Percentiles rank a stretch among this genome's conserved stretches.
phyloP scores from a whole-genome alignment of 2,329 filamentous ascomycete species.

The Hypoxylon sp. region DNA sequence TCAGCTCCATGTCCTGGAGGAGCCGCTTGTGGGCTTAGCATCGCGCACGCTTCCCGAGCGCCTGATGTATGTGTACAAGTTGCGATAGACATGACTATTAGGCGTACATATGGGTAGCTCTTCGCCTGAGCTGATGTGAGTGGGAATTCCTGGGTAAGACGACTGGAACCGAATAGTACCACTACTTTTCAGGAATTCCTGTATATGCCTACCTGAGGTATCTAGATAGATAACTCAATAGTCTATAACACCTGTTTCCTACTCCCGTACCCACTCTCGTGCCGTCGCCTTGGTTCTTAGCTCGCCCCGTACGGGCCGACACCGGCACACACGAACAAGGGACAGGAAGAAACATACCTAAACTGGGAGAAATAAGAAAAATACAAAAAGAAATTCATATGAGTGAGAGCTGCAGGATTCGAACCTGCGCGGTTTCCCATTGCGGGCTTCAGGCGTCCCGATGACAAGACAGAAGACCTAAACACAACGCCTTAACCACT shows the following conservation, averaged over 20 bases:
- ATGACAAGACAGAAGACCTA: not conserved
- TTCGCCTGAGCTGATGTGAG: too few species aligned
- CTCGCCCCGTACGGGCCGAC: not conserved
- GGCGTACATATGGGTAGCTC: too few species aligned
- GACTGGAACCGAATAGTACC: too few species aligned
- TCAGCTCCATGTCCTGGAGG: not conserved
- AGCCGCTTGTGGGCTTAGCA: not conserved
- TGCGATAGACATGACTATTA: not conserved
- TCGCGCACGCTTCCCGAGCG: not conserved
- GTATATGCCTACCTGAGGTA: too few species aligned
- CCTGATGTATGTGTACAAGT: not conserved
- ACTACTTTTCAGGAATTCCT: too few species aligned
- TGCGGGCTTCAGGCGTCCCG: not conserved
- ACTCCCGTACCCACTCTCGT: not conserved
- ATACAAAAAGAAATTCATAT: not conserved
- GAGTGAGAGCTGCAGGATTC: slow-evolving; percentile 4
- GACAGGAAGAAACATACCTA: too few species aligned
- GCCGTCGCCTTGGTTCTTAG: not conserved
- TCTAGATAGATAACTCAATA: too few species aligned
- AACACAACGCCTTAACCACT: slow-evolving; percentile 11
- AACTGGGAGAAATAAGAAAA: not conserved
- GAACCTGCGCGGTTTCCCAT: slow-evolving; percentile 11
- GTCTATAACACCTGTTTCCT: not conserved
- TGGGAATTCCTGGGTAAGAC: too few species aligned
- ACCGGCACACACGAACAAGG: not conserved